phyloP scores from a whole-genome alignment of 306 rosid genomes.

The Myrica gale region DNA sequence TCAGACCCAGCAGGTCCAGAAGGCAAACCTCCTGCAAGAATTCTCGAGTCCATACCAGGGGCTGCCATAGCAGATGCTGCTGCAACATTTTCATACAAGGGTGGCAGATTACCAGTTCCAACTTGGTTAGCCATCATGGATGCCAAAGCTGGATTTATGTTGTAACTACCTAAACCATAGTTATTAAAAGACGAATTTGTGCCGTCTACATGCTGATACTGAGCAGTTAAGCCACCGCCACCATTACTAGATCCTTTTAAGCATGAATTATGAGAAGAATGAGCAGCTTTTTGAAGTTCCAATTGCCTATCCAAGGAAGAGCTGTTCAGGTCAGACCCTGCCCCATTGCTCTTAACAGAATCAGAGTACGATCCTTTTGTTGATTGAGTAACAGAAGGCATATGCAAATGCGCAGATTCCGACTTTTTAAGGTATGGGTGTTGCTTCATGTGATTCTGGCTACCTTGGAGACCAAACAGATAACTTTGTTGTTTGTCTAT shows the following conservation, averaged over 20 bases:
- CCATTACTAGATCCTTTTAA: constrained; percentile 65
- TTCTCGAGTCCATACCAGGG: constrained; percentile 74
- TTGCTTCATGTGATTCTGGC: constrained; percentile 66
- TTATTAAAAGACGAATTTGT: constrained; percentile 58
- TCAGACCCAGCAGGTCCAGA: constrained; percentile 66
- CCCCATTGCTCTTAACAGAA: constrained; percentile 49
- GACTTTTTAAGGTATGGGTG: constrained; percentile 63
- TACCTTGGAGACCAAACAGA: constrained; percentile 75
- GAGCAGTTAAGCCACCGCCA: constrained; percentile 56
- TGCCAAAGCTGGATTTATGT: constrained; percentile 66
- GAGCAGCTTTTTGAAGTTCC: constrained; percentile 52
- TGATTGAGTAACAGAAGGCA: constrained; percentile 40
- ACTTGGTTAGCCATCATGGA: constrained; percentile 85
- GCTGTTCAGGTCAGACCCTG: constrained; percentile 44
- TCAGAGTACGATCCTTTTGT: constrained; percentile 46
- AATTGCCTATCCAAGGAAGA: constrained; percentile 52
- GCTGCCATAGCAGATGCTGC: constrained; percentile 68
- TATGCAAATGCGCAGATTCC: constrained; percentile 54
- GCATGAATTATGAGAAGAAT: constrained; percentile 45
- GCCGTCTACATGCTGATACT: constrained; percentile 68
- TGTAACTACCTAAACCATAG: constrained; percentile 64
- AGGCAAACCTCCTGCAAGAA: constrained; percentile 61
- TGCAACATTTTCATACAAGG: constrained; percentile 68
- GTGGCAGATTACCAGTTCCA: constrained; percentile 70
- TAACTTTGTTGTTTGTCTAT: constrained; percentile 58